Conservation (phyloP, 2,329 filamentous ascomycete genomes). For the Pestalotiopsis sp. region DNA sequence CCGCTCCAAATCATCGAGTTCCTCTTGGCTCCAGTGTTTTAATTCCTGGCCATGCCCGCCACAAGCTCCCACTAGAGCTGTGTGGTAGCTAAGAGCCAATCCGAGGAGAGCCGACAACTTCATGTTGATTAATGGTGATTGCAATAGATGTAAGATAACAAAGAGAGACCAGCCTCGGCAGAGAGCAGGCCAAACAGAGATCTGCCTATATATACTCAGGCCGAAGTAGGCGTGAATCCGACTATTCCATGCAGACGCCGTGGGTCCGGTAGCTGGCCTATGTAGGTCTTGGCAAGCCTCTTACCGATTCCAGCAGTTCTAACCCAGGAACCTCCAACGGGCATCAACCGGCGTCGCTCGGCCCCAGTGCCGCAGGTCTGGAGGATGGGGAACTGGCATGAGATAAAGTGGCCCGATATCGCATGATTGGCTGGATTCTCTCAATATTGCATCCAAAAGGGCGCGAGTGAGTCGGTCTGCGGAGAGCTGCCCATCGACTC, state of each 20-base stretch:
- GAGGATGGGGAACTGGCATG: background rate
- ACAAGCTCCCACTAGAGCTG: slow-evolving; percentile 30
- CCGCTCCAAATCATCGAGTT: slow-evolving; percentile 53
- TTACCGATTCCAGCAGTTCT: slow-evolving; percentile 7
- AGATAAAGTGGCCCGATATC: slow-evolving; percentile 5
- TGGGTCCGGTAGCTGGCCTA: background rate
- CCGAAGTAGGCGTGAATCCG: background rate
- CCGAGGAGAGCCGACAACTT: slow-evolving; percentile 23
- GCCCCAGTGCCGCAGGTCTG: background rate
- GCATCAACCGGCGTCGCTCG: background rate
- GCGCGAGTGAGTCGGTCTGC: background rate
- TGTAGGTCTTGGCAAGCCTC: slow-evolving; percentile 1
- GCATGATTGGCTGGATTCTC: background rate
- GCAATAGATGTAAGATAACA: background rate
- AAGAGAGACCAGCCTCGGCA: background rate
- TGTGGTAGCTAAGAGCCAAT: slow-evolving; percentile 27
- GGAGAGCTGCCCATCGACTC: background rate
- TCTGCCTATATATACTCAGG: background rate
- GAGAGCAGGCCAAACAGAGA: background rate
- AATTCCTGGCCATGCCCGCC: slow-evolving; percentile 36
- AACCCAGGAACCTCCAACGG: background rate
- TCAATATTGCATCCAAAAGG: background rate
- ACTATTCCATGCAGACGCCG: background rate
- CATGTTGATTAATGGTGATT: slow-evolving; percentile 21
- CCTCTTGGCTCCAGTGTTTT: slow-evolving; percentile 51